phyloP scores from a whole-genome alignment of 257 asterid species.

The Solanum pinnatisectum region DNA sequence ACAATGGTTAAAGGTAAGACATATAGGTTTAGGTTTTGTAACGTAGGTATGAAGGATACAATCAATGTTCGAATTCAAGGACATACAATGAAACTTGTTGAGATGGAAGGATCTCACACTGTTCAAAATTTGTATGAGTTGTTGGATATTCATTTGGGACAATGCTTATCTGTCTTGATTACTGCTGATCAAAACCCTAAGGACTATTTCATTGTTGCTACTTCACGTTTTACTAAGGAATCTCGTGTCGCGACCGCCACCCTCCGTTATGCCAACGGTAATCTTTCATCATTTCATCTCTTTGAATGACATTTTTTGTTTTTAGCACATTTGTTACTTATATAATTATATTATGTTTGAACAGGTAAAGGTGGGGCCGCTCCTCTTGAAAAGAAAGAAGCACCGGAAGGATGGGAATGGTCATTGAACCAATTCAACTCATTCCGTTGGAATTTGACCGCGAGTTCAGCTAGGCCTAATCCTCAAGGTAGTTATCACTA shows the following conservation, averaged over 20 bases:
- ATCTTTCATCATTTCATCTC: neutral
- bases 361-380: neutral
- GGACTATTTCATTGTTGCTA: neutral
- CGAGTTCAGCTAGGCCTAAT: slow-evolving; percentile 4
- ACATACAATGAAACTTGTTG: neutral
- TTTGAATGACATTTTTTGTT: too few relatives aligned
- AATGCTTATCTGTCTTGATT: neutral
- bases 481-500: slow-evolving; percentile 1
- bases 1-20: neutral
- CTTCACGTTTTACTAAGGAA: neutral
- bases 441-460: neutral
- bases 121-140: neutral
- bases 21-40: neutral
- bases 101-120: neutral
- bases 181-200: slow-evolving; percentile 1
- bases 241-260: neutral
- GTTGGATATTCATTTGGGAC: neutral
- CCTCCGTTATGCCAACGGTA: neutral
- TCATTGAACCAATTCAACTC: slow-evolving; percentile 3
- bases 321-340: neutral
- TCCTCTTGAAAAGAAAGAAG: neutral
- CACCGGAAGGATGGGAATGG: slow-evolving; percentile 1
- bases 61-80: neutral
- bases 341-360: neutral
- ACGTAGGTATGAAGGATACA: neutral